Percentiles rank a stretch among this genome's conserved stretches.
phyloP scores from a whole-genome alignment of 352 stramenopile genomes.

The Globisporangium paroecandrum region DNA sequence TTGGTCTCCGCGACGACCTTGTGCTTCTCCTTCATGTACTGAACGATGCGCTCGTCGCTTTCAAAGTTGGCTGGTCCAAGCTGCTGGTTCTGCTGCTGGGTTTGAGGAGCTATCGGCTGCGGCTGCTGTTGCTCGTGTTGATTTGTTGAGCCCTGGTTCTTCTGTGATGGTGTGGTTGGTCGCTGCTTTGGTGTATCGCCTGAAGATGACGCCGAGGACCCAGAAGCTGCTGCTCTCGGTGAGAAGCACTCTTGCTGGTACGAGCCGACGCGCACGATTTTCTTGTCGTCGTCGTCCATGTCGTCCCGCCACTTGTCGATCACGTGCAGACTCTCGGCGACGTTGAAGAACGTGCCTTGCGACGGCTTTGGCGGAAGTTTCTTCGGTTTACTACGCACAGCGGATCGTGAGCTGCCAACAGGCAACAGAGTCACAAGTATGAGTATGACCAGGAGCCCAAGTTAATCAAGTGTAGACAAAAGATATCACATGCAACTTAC shows the following conservation, averaged over 20 bases:
- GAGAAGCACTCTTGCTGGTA: constrained; percentile 32
- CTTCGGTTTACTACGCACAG: constrained; percentile 11
- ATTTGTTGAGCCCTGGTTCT: neutral
- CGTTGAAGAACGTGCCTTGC: constrained; percentile 59
- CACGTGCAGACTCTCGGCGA: constrained; percentile 61
- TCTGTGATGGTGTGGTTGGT: neutral
- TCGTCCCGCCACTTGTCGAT: constrained; percentile 75
- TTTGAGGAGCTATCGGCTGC: neutral
- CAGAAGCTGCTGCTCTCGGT: constrained; percentile 6
- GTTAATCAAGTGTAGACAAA: neutral
- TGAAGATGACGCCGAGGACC: neutral
- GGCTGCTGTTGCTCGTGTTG: constrained; percentile 20
- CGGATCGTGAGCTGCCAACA: constrained; percentile 1
- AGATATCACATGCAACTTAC: constrained; percentile 25
- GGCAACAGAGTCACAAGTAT: neutral
- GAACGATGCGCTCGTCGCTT: constrained; percentile 44
- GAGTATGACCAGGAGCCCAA: neutral
- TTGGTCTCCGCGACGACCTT: constrained; percentile 44
- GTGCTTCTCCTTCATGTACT: constrained; percentile 51
- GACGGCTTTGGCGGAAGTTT: constrained; percentile 22
- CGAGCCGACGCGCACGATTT: constrained; percentile 24
- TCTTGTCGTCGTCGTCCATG: constrained; percentile 45
- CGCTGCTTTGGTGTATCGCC: neutral
- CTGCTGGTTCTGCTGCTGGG: constrained; percentile 3
- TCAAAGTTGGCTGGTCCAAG: constrained; percentile 41